Evolutionary conservation across 345 rosid genomes (phyloP).

Genomic region (Populus nigra): DNA sequence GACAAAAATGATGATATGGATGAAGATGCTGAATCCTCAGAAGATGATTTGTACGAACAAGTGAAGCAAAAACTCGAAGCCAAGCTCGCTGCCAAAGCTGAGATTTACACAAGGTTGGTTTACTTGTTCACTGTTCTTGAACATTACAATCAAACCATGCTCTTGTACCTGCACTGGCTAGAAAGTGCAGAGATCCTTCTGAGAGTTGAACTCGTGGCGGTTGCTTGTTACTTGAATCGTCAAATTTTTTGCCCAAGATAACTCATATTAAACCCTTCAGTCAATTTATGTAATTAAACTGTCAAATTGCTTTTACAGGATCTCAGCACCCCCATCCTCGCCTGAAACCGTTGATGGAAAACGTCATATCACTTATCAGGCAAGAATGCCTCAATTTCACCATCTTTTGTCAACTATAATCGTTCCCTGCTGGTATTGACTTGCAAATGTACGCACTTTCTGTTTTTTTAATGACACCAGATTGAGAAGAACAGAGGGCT

Average conservation of each 20-base stretch:
- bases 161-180: background rate
- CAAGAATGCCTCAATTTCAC: conserved; percentile 20
- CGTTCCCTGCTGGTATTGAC: background rate
- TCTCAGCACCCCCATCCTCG: conserved; percentile 31
- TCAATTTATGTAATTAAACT: too few relatives aligned
- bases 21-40: conserved; percentile 39
- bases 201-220: too few relatives aligned
- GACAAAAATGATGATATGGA: conserved; percentile 34
- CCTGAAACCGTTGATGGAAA: conserved; percentile 71
- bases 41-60: conserved; percentile 68
- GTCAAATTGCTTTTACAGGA: conserved; percentile 30
- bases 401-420: background rate
- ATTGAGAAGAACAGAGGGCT: conserved; percentile 67
- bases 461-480: conserved; percentile 32
- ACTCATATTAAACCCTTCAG: background rate
- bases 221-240: too few relatives aligned
- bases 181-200: too few relatives aligned
- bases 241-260: too few relatives aligned
- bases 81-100: conserved; percentile 67
- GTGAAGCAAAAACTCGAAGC: conserved; percentile 47
- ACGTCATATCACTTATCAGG: conserved; percentile 54
- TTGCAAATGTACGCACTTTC: background rate
- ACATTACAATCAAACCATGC: background rate
- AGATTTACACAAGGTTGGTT: conserved; percentile 56
- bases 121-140: background rate